These are phyloP conservation scores for Aphanomyces astaci DNA, from an alignment of 352 stramenopile species.

Conservation along the genomic window DNA sequence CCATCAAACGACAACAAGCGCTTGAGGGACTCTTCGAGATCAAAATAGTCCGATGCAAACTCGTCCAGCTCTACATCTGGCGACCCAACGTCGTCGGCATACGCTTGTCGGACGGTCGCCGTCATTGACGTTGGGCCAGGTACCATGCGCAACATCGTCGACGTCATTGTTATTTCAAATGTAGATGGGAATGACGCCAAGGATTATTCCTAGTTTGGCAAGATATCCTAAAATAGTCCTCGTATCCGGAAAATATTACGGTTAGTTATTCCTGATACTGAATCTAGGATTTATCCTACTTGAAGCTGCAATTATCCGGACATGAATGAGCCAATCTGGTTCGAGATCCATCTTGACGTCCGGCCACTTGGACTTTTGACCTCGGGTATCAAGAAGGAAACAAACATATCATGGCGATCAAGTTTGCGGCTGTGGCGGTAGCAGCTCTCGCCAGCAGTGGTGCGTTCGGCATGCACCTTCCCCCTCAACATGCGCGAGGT, in stretches of 20 bases:
- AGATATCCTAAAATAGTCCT: too few species aligned
- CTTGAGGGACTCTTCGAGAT: constrained; percentile 33
- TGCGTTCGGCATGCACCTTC: constrained; percentile 4
- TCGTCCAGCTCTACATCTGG: constrained; percentile 37
- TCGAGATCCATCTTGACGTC: neutral
- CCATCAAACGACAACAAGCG: constrained; percentile 31
- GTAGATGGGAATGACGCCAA: too few species aligned
- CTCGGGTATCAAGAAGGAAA: neutral
- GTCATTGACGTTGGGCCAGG: constrained; percentile 37
- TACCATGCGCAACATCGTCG: constrained; percentile 27
- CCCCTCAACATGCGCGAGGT: constrained; percentile 13
- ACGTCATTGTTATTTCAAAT: neutral
- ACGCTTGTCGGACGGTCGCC: constrained; percentile 32
- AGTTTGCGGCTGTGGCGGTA: neutral
- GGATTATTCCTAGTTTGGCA: too few species aligned
- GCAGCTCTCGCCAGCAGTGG: neutral
- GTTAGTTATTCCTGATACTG: too few species aligned
- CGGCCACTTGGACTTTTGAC: neutral
- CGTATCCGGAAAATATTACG: too few species aligned
- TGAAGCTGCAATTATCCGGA: neutral
- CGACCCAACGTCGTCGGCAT: constrained; percentile 33
- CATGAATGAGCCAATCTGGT: neutral
- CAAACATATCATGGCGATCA: neutral
- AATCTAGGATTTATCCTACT: too few species aligned
- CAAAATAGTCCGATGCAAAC: constrained; percentile 50